Conservation (phyloP, 73 alveolate genomes). For the Paramecium sexaurelia region DNA sequence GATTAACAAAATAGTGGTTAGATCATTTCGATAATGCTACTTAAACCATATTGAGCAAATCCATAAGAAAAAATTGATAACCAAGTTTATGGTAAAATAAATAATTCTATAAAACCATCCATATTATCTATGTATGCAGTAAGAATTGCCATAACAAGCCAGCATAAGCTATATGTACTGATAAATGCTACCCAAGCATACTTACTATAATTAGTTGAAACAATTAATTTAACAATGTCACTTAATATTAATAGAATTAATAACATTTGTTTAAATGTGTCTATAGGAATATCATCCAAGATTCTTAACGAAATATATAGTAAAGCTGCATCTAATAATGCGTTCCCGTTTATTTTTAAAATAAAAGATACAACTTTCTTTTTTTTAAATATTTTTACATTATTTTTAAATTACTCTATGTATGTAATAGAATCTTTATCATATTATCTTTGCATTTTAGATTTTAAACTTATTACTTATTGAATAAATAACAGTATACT, state of each 20-base stretch:
- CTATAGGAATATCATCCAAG: background rate
- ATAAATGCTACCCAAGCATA: background rate
- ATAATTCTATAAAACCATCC: background rate
- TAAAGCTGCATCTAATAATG: constrained; percentile 28
- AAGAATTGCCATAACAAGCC: background rate
- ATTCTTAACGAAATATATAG: background rate
- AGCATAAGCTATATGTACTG: background rate
- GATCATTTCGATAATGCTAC: background rate
- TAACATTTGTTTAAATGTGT: background rate
- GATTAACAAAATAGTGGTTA: constrained; percentile 35
- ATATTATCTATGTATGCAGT: background rate
- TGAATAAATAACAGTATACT: constrained; percentile 5
- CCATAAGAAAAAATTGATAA: background rate
- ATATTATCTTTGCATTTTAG: background rate
- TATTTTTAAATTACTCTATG: background rate
- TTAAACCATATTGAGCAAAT: background rate
- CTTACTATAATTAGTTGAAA: background rate
- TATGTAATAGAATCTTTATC: background rate
- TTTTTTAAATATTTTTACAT: constrained; percentile 13
- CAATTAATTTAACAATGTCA: constrained; percentile 24
- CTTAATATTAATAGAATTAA: background rate
- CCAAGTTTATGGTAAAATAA: background rate
- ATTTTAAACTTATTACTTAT: constrained; percentile 22
- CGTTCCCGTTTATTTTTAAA: constrained; percentile 33
- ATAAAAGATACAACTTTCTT: constrained; percentile 3